Conservation (phyloP, 345 rosid genomes). For the Melaleuca quinquenervia region DNA sequence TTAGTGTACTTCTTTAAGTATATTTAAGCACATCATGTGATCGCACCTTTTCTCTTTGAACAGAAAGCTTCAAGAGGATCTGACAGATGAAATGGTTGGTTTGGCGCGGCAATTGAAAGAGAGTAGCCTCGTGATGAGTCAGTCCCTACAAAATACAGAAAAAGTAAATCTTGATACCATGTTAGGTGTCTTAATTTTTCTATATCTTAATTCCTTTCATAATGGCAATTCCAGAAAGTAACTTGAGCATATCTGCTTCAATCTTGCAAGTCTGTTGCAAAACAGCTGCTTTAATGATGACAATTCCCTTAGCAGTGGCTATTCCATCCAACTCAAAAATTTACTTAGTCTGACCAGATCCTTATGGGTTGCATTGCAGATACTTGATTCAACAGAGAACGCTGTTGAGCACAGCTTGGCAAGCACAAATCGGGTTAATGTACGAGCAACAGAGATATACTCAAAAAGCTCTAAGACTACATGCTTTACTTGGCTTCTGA, state of each 20-base stretch:
- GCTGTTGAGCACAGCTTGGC: conserved; percentile 92
- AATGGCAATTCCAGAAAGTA: neutral
- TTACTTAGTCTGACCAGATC: neutral
- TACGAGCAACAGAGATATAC: conserved; percentile 47
- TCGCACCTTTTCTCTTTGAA: neutral
- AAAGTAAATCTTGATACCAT: conserved; percentile 24
- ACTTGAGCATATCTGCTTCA: neutral
- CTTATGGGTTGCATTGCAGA: conserved; percentile 22
- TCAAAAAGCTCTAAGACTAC: conserved; percentile 68
- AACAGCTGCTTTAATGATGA: neutral
- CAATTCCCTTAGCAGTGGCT: neutral
- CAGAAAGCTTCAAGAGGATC: conserved; percentile 79
- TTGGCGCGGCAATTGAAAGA: conserved; percentile 85
- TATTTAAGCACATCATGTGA: neutral
- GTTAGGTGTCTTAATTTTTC: neutral
- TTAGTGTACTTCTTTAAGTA: neutral
- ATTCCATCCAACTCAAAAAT: neutral
- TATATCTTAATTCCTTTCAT: neutral
- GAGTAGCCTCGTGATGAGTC: conserved; percentile 72
- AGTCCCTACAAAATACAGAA: conserved; percentile 70
- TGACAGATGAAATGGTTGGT: conserved; percentile 92
- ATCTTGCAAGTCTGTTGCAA: neutral
- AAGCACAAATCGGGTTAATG: conserved; percentile 64
- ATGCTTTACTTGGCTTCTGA: conserved; percentile 75
- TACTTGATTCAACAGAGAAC: conserved; percentile 77